Evolutionary conservation across 2,329 filamentous ascomycete genomes (phyloP), one percentile per base, ranked within the genome.

Genomic region (Pyrenophora seminiperda): DNA sequence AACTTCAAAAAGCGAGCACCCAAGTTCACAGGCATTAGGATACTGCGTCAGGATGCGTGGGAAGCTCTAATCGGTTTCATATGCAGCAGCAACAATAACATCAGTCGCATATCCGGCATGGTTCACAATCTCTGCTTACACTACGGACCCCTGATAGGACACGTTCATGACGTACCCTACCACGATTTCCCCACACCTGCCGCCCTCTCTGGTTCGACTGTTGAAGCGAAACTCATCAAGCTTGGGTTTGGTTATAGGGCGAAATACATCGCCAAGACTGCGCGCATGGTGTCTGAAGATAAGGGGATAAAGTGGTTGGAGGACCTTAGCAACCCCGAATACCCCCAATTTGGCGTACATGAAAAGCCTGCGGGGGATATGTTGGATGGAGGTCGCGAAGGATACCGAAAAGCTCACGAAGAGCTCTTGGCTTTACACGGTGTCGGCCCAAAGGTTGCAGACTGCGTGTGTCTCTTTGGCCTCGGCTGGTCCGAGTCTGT

Each of bases 21-120:
- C 0, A 86, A 87, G 47, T 99, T 99, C 71, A 87, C 88, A 0
- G 94, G 95, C 10, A 89, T 99, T 47, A 86, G 94, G 17, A 97
- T 99, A 59, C 77, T 99, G 36, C 90, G 88, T 63, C 94, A 99
- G 76, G 92, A 97, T 77, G 87, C 93, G 1, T 99, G 95, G 94
- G 94, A 99, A 73, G 86, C 94, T 0, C 79, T 99, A 17, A 79
- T 99, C 18, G 87, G 89, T 48, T 99, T 99, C 74, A 99, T 99
- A 58, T 99, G 94, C 80, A 97, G 92, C 74, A 96, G 91, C 75
- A 99, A 99, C 75, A 99, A 99, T 76, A 97, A 99, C 70, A 99
- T 99, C 53, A 83, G 87, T 2, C 85, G 94, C 31, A 99, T 99
- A 70, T 93, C 90, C 4, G 90, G 95, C 74, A 99, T 99, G 94